These are phyloP conservation scores for Phytophthora pseudosyringae DNA, from an alignment of 352 stramenopile species.

Conservation along the genomic window DNA sequence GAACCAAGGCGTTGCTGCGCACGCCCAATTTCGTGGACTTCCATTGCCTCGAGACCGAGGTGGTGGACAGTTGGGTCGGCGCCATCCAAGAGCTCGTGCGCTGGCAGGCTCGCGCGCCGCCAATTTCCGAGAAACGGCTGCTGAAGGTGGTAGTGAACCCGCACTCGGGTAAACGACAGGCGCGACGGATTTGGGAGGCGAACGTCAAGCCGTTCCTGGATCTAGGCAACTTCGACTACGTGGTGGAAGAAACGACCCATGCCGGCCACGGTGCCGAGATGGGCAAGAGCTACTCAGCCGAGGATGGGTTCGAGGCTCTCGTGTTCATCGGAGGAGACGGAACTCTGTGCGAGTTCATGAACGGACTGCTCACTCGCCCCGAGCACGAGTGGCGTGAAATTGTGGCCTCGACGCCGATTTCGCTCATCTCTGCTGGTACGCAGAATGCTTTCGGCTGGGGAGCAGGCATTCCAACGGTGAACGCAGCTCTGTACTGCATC, in stretches of 20 bases:
- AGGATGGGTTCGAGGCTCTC: conserved; percentile 80
- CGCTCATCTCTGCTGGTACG: conserved; percentile 81
- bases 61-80: conserved; percentile 62
- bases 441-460: conserved; percentile 84
- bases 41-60: conserved; percentile 40
- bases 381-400: conserved; percentile 87
- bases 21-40: conserved; percentile 65
- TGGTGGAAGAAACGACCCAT: conserved; percentile 80
- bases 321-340: conserved; percentile 83
- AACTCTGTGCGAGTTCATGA: conserved; percentile 87
- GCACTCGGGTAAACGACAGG: conserved; percentile 75
- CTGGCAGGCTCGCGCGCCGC: conserved; percentile 78
- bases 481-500: conserved; percentile 80
- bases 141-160: conserved; percentile 87
- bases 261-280: conserved; percentile 79
- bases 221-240: conserved; percentile 75
- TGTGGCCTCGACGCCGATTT: conserved; percentile 79
- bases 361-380: conserved; percentile 68
- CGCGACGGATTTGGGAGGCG: conserved; percentile 68
- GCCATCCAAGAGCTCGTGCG: conserved; percentile 84
- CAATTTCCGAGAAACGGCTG: conserved; percentile 70
- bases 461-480: conserved; percentile 72
- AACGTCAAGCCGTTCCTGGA: conserved; percentile 84
- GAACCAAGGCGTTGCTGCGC: conserved; percentile 65
- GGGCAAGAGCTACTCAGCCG: conserved; percentile 71